A percentile compares a stretch with the other conserved stretches of the same genome.
Evolutionary conservation across 306 rosid species (phyloP).

Genomic region (Phaseolus lunatus): DNA sequence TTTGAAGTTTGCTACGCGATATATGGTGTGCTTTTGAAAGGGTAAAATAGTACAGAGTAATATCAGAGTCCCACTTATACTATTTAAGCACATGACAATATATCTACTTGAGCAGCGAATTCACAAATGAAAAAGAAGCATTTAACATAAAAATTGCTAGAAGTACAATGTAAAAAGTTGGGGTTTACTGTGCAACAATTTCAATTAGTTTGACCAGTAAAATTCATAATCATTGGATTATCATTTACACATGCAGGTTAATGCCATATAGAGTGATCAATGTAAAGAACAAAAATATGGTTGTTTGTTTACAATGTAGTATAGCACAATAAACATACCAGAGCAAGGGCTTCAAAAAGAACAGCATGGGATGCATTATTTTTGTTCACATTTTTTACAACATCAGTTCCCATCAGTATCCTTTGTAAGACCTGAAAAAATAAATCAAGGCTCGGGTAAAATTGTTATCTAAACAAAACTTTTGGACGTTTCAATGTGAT

Average conservation of each 20-base stretch:
- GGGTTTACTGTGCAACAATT: slow-evolving; percentile 13
- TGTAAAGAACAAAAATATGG: slow-evolving; percentile 20
- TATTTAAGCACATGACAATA: slow-evolving; percentile 15
- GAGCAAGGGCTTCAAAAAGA: slow-evolving; percentile 99
- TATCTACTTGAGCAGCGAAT: slow-evolving; percentile 5
- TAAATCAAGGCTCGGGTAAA: slow-evolving; percentile 45
- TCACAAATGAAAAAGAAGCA: slow-evolving; percentile 4
- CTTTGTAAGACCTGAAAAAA: slow-evolving; percentile 93
- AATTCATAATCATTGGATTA: slow-evolving; percentile 21
- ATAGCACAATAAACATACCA: slow-evolving; percentile 63
- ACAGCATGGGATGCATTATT: slow-evolving; percentile 99
- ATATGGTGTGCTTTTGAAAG: slow-evolving; percentile 5
- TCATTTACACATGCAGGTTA: neutral
- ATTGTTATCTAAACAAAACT: neutral
- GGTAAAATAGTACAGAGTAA: neutral
- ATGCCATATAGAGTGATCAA: slow-evolving; percentile 9
- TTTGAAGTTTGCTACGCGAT: neutral
- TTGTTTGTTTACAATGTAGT: slow-evolving; percentile 6
- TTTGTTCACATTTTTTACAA: slow-evolving; percentile 98
- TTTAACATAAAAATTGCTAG: slow-evolving; percentile 13
- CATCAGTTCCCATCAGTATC: slow-evolving; percentile 99
- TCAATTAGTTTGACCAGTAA: slow-evolving; percentile 21
- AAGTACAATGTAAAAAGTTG: neutral
- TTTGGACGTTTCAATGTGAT: slow-evolving; percentile 33
- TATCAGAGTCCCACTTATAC: neutral